These are phyloP conservation scores for Aristolochia contorta DNA, from an alignment of 164 flowering plant genomes.

Conservation along the genomic window DNA sequence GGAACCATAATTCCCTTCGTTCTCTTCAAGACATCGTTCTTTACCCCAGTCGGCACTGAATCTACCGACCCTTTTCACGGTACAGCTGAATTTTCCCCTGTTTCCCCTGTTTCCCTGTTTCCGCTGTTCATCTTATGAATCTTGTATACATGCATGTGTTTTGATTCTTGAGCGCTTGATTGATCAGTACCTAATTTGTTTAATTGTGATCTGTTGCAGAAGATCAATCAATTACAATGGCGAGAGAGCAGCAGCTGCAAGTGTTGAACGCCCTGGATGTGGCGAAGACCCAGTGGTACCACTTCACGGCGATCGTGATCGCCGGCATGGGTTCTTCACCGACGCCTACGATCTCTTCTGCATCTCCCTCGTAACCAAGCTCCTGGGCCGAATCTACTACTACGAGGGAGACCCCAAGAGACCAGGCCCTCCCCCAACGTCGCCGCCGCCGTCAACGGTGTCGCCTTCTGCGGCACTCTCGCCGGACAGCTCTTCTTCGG, in stretches of 20 bases:
- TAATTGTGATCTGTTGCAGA: too few relatives aligned
- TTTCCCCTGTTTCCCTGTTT: too few relatives aligned
- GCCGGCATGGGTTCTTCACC: constrained; percentile 23
- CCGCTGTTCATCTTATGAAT: too few relatives aligned
- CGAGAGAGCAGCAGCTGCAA: not conserved
- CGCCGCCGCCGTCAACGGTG: constrained; percentile 31
- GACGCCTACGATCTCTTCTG: constrained; percentile 14
- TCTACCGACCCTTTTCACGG: too few relatives aligned
- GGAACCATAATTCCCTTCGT: too few relatives aligned
- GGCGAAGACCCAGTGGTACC: constrained; percentile 19
- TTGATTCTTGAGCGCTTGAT: too few relatives aligned
- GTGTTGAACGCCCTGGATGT: constrained; percentile 12
- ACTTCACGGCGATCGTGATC: constrained; percentile 15
- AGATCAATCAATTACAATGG: constrained; percentile 4
- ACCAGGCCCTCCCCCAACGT: constrained; percentile 31
- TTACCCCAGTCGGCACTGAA: too few relatives aligned
- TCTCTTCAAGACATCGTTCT: too few relatives aligned
- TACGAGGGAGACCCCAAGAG: constrained; percentile 3
- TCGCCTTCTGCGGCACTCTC: constrained; percentile 30
- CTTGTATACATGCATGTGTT: too few relatives aligned
- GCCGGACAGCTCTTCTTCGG: constrained; percentile 35
- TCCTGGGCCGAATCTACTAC: constrained; percentile 35
- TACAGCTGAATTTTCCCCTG: too few relatives aligned
- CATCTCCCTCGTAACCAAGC: constrained; percentile 4
- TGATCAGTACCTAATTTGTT: too few relatives aligned